Conservation (phyloP, 371 early-diverging fungal genomes). For the Mucor plumbeus region DNA sequence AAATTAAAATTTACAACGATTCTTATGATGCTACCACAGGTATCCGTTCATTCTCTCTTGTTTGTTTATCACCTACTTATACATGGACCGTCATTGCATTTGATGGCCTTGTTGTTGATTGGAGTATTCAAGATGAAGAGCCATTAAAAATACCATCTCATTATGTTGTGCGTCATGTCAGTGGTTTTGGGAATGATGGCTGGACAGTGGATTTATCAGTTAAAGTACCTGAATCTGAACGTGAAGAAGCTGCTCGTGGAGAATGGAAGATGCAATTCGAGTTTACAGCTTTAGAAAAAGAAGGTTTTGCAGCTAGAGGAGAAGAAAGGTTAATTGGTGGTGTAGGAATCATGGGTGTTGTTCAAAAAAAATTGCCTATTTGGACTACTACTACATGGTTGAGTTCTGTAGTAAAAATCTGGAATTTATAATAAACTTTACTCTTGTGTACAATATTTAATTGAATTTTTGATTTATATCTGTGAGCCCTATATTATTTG, state of each 20-base stretch:
- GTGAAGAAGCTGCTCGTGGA: constrained; percentile 43
- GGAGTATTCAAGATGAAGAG: constrained; percentile 62
- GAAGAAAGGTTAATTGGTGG: constrained; percentile 60
- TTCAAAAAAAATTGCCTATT: constrained; percentile 56
- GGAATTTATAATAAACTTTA: constrained; percentile 42
- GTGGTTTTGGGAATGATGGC: constrained; percentile 63
- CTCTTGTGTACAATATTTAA: neutral
- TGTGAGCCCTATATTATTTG: too few species aligned
- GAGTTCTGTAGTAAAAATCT: constrained; percentile 55
- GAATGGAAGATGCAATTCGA: constrained; percentile 54
- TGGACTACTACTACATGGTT: constrained; percentile 72
- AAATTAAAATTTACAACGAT: constrained; percentile 50
- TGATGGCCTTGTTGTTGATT: constrained; percentile 63
- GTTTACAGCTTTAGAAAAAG: constrained; percentile 61
- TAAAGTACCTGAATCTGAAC: constrained; percentile 50
- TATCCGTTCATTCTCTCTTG: constrained; percentile 56
- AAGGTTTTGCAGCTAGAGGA: constrained; percentile 55
- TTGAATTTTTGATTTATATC: too few species aligned
- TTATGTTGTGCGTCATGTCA: constrained; percentile 70
- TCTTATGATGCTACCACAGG: constrained; percentile 57
- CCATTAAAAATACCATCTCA: constrained; percentile 46
- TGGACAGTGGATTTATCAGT: constrained; percentile 59
- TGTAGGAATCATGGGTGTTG: constrained; percentile 58
- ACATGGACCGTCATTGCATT: constrained; percentile 74
- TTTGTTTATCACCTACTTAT: constrained; percentile 62